Evolutionary conservation across 306 rosid species (phyloP).

Genomic region (Rosa persica): DNA sequence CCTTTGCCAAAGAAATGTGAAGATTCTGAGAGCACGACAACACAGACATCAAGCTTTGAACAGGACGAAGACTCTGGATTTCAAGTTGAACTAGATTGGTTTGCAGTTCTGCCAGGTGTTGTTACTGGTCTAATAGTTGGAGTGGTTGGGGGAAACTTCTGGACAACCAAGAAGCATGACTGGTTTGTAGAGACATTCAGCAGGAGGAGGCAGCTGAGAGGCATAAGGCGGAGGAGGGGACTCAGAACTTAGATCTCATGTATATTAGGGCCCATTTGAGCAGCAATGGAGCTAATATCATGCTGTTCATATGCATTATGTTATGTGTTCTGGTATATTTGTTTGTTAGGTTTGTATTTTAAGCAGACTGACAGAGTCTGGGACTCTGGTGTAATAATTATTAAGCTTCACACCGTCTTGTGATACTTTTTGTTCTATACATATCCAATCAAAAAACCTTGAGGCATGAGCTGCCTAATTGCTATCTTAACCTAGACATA

Average conservation of each 20-base stretch:
- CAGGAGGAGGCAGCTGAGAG: too few species aligned
- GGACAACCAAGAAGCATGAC: not conserved
- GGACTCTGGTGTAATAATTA: not conserved
- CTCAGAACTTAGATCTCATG: too few species aligned
- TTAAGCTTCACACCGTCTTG: not conserved
- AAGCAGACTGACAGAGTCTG: not conserved
- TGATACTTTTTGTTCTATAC: too few species aligned
- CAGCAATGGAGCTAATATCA: too few species aligned
- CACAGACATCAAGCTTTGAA: not conserved
- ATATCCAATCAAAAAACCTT: too few species aligned
- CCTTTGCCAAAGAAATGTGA: slow-evolving; percentile 11
- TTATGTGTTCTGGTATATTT: not conserved
- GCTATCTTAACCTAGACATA: too few species aligned
- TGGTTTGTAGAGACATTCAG: slow-evolving; percentile 3
- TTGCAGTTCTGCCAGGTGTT: not conserved
- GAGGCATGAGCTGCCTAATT: too few species aligned
- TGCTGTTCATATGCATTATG: not conserved
- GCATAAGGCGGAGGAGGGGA: too few species aligned
- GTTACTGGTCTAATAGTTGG: slow-evolving; percentile 4
- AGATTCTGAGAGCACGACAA: not conserved
- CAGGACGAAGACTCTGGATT: not conserved
- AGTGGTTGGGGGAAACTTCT: not conserved
- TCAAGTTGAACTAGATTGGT: not conserved
- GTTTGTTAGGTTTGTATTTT: not conserved
- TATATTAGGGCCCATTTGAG: too few species aligned